Base-by-base conservation (phyloP, 2,329 filamentous ascomycete species). In the Meredithiella fracta region DNA sequence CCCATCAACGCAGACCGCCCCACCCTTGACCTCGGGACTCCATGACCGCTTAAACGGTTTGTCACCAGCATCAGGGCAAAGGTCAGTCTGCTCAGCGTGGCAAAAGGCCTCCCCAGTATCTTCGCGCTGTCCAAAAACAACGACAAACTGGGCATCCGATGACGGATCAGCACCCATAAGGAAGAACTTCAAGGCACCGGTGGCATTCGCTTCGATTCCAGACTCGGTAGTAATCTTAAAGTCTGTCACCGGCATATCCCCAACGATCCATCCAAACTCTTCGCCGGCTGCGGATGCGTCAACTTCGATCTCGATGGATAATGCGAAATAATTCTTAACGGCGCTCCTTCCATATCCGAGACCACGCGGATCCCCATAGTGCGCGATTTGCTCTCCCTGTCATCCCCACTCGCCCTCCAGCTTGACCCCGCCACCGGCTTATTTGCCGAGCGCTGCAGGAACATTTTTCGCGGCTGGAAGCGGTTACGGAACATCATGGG, bases 391-490 rank as follows among this genome's bases (percentile, higher is more conserved):
- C 47, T 20, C 14, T 51, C 51, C 5, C n/a, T 9, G 20, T 22
- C 23, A 6, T 15, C 40, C 3, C 22, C 6, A 44, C n/a, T 25
- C 3, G 22, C 25, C 52, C 22, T 55, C 56, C 56, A 58, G 8
- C 44, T 34, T 3, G 47, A 20, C 4, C 26, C 9, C 15, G 17
- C 40, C 7, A 15, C 34, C 4, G 29, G 9, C 26, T 17, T 44
- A 47, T 51, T 55, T 7, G 53, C 37, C 5, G 47, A 55, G 49
- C 51, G 54, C 52, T 60, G 60, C n/a, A 60, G 50, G 31, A 58
- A 60, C 47, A 60, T 54, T 9, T 60, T 59, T 4, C 42, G 52
- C n/a, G 58, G 58, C 8, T 49, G 54, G 54, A 60, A 60, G 17
- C 60, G 56, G 23, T 38, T 40, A 42, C 58, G 26, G 47, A 60